phyloP scores from a whole-genome alignment of 176 grass and related monocot species.

The Juncus effusus region DNA sequence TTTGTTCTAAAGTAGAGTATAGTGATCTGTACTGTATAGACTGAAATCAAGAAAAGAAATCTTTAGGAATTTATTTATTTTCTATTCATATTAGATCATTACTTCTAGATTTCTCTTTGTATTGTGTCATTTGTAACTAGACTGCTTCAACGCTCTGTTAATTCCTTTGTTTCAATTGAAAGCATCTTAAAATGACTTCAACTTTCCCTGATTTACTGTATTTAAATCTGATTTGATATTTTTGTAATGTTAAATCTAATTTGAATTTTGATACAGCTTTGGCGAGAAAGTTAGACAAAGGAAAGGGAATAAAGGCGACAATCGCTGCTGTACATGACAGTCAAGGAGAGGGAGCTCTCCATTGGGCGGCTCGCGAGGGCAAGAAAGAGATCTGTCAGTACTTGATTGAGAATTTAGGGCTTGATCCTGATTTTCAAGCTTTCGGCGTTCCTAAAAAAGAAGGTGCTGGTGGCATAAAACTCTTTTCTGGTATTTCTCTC shows the following conservation, averaged over 20 bases:
- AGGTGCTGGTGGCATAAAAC: too few species aligned
- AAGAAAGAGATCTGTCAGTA: conserved; percentile 23
- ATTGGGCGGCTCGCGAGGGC: conserved; percentile 30
- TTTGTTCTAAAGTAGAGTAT: background rate
- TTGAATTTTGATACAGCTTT: background rate
- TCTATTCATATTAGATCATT: too few species aligned
- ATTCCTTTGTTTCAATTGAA: too few species aligned
- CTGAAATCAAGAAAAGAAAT: too few species aligned
- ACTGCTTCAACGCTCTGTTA: too few species aligned
- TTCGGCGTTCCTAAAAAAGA: too few species aligned
- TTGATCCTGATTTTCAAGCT: conserved; percentile 5
- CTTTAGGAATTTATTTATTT: too few species aligned
- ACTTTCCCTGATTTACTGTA: background rate
- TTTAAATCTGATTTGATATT: background rate
- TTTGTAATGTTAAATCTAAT: background rate
- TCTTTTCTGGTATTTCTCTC: background rate
- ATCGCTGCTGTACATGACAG: background rate
- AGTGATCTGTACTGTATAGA: too few species aligned
- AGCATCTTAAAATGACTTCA: too few species aligned
- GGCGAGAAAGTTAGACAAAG: conserved; percentile 12
- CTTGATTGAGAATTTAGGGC: conserved; percentile 31
- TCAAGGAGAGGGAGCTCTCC: conserved; percentile 29
- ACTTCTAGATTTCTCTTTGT: too few species aligned
- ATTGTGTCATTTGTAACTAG: too few species aligned
- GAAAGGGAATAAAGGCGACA: background rate